Evolutionary conservation across 306 rosid species (phyloP).

Genomic region (Casuarina equisetifolia): DNA sequence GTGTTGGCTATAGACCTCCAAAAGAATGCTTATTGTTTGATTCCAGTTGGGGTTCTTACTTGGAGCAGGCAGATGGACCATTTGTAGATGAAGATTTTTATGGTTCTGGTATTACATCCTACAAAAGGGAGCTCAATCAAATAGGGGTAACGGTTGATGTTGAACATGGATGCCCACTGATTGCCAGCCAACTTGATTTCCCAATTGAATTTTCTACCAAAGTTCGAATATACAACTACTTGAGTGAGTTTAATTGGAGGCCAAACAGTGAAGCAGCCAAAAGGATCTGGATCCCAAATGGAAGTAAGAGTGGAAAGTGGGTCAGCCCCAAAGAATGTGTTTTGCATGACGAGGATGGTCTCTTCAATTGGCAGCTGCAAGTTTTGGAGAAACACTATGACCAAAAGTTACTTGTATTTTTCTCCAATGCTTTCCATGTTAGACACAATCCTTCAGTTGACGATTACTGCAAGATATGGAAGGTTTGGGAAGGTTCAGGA

Average conservation of each 20-base stretch:
- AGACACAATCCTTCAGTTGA: constrained; percentile 42
- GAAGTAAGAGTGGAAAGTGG: constrained; percentile 40
- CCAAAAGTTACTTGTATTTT: constrained; percentile 38
- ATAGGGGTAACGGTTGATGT: constrained; percentile 51
- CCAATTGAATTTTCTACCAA: constrained; percentile 33
- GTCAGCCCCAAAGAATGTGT: constrained; percentile 50
- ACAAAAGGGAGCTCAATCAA: constrained; percentile 47
- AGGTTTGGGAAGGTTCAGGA: constrained; percentile 56
- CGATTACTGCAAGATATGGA: constrained; percentile 65
- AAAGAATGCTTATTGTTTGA: constrained; percentile 47
- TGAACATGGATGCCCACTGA: constrained; percentile 38
- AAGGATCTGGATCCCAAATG: constrained; percentile 58
- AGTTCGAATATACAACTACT: constrained; percentile 45
- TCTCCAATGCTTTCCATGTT: constrained; percentile 43
- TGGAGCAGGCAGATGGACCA: constrained; percentile 63
- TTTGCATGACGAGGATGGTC: constrained; percentile 47
- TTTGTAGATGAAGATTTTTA: constrained; percentile 59
- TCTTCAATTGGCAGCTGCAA: constrained; percentile 47
- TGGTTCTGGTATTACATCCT: constrained; percentile 42
- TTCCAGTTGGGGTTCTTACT: constrained; percentile 33
- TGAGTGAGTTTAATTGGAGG: constrained; percentile 42
- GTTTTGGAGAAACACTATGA: constrained; percentile 45
- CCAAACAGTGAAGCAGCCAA: constrained; percentile 35
- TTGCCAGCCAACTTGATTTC: constrained; percentile 43
- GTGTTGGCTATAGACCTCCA: constrained; percentile 55